Base-by-base conservation (phyloP, 2,329 filamentous ascomycete species). In the Alternaria dauci region DNA sequence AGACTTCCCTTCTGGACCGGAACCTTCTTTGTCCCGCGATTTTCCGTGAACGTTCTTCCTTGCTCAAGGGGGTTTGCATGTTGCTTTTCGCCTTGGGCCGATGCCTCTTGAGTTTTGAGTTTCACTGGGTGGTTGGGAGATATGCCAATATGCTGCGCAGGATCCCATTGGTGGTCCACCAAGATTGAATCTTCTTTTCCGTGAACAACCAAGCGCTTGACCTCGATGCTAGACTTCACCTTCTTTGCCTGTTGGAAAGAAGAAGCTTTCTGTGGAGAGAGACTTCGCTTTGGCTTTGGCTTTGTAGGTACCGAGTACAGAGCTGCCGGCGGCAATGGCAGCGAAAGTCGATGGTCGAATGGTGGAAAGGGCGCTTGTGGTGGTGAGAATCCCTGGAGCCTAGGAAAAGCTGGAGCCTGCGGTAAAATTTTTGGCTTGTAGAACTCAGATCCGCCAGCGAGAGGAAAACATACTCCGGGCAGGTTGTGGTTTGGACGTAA, bases 231-330 rank as follows among this genome's bases (percentile, higher is more conserved):
- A 30, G 46, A 9, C 8, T 8, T 38, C 32, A 32, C 14, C 12
- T 41, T 43, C 7, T 47, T 23, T 8, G 16, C 1, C 9, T 52
- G n/a, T 28, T 23, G 30, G 18, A 51, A 23, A 26, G 16, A 23
- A 34, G 30, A 28, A 12, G 20, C 7, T 43, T 70, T 65, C 6
- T 23, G 20, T 4, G 59, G 38, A 47, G 55, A 60, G 5, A 43
- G 6, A 26, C 48, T 61, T 36, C 36, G 25, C 46, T 56, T 59
- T 11, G 67, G 25, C 46, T 56, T 59, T 11, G 67, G 63, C 36
- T 68, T 70, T 6, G 55, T 58, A 25, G 69, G 60, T 25, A 68
- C 69, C 18, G 62, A 67, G 39, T 70, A 74, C 1, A 69, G 44
- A 3, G 51, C 72, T 25, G 67, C 53, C 32, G 69, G 68, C 18